Percentiles rank a stretch among this genome's conserved stretches.
phyloP scores from a whole-genome alignment of 148 eudicot genomes.

The Vaccinium myrtillus region DNA sequence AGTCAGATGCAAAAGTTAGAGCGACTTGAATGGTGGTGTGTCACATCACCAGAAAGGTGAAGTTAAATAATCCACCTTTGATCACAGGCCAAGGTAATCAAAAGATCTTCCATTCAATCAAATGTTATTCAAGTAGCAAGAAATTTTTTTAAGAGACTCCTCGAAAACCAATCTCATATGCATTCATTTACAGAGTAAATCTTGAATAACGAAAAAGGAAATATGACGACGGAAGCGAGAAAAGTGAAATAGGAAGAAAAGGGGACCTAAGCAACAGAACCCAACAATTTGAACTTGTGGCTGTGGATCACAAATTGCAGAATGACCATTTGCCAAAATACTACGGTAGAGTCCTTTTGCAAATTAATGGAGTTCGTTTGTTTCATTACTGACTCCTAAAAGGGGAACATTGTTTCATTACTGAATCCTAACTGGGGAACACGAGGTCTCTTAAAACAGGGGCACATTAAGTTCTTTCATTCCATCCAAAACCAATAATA shows the following conservation, averaged over 20 bases:
- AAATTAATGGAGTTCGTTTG: not conserved
- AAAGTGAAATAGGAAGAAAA: not conserved
- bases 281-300: not conserved
- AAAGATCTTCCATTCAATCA: not conserved
- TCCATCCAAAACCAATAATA: not conserved
- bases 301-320: not conserved
- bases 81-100: not conserved
- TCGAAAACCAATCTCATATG: not conserved
- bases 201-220: not conserved
- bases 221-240: conserved; percentile 3
- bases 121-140: not conserved
- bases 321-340: not conserved
- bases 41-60: not conserved
- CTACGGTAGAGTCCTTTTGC: not conserved
- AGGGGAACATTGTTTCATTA: not conserved
- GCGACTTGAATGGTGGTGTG: not conserved
- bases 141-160: not conserved
- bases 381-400: not conserved
- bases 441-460: not conserved
- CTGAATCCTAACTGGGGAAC: not conserved
- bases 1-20: conserved; percentile 16
- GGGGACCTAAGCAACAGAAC: not conserved
- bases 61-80: not conserved
- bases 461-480: not conserved
- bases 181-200: not conserved